These are phyloP conservation scores for Didymella arachidicola DNA, from an alignment of 2,329 filamentous ascomycete genomes.

Conservation along the genomic window DNA sequence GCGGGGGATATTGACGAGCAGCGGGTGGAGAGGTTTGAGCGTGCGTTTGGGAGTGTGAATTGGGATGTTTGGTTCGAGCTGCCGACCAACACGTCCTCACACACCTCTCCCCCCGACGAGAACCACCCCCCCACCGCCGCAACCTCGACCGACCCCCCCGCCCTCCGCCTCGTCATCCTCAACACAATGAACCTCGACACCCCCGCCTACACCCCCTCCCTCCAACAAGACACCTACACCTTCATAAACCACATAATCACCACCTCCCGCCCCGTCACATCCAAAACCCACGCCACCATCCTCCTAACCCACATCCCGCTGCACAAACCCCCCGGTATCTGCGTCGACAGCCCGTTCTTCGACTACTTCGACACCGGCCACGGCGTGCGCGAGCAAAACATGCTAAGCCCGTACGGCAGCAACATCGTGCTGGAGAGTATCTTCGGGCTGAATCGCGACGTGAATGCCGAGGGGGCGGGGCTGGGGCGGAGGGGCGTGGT, in stretches of 20 bases:
- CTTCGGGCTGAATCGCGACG: constrained; percentile 75
- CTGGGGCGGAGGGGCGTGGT: constrained; percentile 77
- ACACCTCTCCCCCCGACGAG: not conserved
- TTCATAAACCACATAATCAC: constrained; percentile 77
- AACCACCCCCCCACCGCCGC: not conserved
- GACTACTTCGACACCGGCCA: constrained; percentile 73
- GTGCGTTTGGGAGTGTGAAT: constrained; percentile 84
- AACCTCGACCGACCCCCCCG: constrained; percentile 60
- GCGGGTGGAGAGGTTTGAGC: constrained; percentile 81
- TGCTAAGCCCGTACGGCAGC: constrained; percentile 76
- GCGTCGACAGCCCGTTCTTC: constrained; percentile 84
- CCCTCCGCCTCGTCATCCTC: constrained; percentile 82
- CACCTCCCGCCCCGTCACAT: constrained; percentile 66
- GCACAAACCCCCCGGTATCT: constrained; percentile 82
- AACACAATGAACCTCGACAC: constrained; percentile 95
- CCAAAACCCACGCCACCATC: constrained; percentile 75
- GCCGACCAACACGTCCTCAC: constrained; percentile 9
- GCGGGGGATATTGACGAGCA: constrained; percentile 85
- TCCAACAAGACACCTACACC: constrained; percentile 78
- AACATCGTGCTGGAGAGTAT: constrained; percentile 79
- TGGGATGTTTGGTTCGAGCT: constrained; percentile 79
- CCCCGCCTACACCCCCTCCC: constrained; percentile 70
- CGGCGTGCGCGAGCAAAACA: constrained; percentile 88
- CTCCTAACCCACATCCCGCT: constrained; percentile 92
- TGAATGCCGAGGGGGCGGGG: constrained; percentile 66